Evolutionary conservation across 1,139 yeast species (phyloP).

Genomic region (Kurtzmaniella quercitrusa): DNA sequence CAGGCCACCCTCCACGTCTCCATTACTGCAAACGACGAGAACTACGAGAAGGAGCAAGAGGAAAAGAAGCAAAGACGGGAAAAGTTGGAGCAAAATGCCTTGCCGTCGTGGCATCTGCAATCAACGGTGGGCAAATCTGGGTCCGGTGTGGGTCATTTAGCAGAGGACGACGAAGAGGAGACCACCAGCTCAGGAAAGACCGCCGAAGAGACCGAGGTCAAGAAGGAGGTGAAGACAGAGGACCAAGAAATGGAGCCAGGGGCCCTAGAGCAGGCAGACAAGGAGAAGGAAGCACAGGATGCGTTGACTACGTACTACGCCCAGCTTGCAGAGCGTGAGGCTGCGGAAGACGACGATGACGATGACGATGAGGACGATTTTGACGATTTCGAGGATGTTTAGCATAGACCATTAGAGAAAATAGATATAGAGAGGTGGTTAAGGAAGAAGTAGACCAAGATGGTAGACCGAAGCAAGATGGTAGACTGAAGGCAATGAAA

Average conservation of each 20-base stretch:
- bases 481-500: too few relatives aligned
- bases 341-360: constrained; percentile 57
- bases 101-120: constrained; percentile 94
- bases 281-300: constrained; percentile 66
- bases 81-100: constrained; percentile 85
- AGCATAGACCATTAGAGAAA: constrained; percentile 3
- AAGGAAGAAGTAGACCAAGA: too few relatives aligned
- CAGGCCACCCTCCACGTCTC: constrained; percentile 84
- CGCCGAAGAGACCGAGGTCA: constrained; percentile 11
- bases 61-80: constrained; percentile 66
- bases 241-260: constrained; percentile 13
- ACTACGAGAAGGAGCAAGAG: constrained; percentile 59
- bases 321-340: constrained; percentile 60
- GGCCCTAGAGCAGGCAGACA: constrained; percentile 16
- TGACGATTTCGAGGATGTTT: constrained; percentile 47
- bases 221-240: constrained; percentile 7
- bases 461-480: too few relatives aligned
- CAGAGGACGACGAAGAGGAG: constrained; percentile 31
- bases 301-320: constrained; percentile 80
- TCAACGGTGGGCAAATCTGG: constrained; percentile 69
- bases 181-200: constrained; percentile 7
- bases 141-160: constrained; percentile 47
- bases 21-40: constrained; percentile 88
- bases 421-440: neutral
- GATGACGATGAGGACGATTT: constrained; percentile 49